Base-by-base conservation (phyloP, 2,329 filamentous ascomycete genomes). In the Alternaria brassicae region DNA sequence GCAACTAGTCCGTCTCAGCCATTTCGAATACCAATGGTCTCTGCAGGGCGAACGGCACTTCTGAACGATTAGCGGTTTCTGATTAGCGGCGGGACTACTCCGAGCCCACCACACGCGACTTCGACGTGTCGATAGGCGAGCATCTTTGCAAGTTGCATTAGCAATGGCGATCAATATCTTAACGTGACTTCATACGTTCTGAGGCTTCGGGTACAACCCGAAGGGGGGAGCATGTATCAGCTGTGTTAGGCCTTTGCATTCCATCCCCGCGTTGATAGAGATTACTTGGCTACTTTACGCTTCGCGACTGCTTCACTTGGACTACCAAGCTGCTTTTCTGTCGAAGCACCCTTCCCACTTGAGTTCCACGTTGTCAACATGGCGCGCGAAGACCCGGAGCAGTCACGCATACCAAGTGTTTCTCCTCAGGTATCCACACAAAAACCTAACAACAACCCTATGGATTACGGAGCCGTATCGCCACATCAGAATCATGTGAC, bases 401-500 rank as follows among this genome's bases (percentile, higher is more conserved):
- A 53, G 17, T 34, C 44, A 23, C 50, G 41, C n/a, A 50, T 39
- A 34, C 53, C 54, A 8, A 44, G 48, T 2, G 19, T 21, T 10
- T 59, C 61, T 30, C 64, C 62, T 37, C 62, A 60, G 13, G 19
- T 57, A 53, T 34, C 30, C 21, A 15, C 51, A 52, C 30, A 23
- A 27, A 34, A 53, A 54, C 47, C 62, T 34, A 44, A 50, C 28
- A 57, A 57, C 40, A 48, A 58, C 17, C 62, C 56, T 19, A 63
- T 68, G 61, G 60, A 63, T 9, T 64, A 64, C 30, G 56, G 55
- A 23, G 52, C 60, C 17, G 49, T 52, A 30, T 44, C 62, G 13
- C 56, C 40, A 42, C 61, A 55, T n/a, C 61, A 53, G 30, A 45
- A 50, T 10, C 70, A 66, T 56, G 48, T 59, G 15, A 66, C 45